Evolutionary conservation across 495 filamentous ascomycete genomes (phyloP).

Genomic region (Xylaria cubensis): DNA sequence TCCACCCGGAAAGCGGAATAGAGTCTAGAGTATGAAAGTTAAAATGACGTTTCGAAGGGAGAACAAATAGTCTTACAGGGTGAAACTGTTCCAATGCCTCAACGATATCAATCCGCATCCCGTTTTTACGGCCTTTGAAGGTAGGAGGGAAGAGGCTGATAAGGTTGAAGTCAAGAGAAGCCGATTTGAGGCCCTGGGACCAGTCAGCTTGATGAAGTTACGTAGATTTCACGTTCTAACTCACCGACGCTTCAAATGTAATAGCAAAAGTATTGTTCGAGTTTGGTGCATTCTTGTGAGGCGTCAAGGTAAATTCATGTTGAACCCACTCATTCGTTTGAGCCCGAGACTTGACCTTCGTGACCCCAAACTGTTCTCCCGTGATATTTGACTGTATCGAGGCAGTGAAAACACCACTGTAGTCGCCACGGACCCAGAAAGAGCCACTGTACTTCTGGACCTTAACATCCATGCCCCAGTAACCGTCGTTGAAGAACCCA

Average conservation of each 20-base stretch:
- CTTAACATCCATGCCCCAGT: constrained; percentile 66
- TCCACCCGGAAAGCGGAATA: constrained; percentile 70
- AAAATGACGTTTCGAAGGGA: constrained; percentile 2
- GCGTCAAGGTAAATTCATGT: constrained; percentile 54
- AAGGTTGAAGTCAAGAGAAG: constrained; percentile 66
- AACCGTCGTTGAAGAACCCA: constrained; percentile 66
- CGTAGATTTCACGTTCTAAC: neutral
- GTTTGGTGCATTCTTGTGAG: constrained; percentile 55
- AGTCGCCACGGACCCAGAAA: constrained; percentile 62
- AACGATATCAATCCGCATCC: constrained; percentile 65
- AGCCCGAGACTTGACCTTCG: constrained; percentile 46
- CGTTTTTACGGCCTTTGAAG: constrained; percentile 67
- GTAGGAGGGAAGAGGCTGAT: constrained; percentile 74
- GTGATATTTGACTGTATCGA: constrained; percentile 56
- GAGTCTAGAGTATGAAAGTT: constrained; percentile 35
- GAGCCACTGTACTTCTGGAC: constrained; percentile 58
- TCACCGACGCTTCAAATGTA: constrained; percentile 59
- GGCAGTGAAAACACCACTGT: constrained; percentile 49
- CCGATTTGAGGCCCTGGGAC: constrained; percentile 46
- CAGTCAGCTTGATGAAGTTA: neutral
- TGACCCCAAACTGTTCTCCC: constrained; percentile 52
- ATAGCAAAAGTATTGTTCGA: constrained; percentile 71
- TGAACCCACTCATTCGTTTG: constrained; percentile 52
- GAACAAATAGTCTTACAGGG: constrained; percentile 41
- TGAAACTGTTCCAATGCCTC: constrained; percentile 60